Evolutionary conservation across 2,329 filamentous ascomycete genomes (phyloP).

Genomic region (Sphaerulina musiva): DNA sequence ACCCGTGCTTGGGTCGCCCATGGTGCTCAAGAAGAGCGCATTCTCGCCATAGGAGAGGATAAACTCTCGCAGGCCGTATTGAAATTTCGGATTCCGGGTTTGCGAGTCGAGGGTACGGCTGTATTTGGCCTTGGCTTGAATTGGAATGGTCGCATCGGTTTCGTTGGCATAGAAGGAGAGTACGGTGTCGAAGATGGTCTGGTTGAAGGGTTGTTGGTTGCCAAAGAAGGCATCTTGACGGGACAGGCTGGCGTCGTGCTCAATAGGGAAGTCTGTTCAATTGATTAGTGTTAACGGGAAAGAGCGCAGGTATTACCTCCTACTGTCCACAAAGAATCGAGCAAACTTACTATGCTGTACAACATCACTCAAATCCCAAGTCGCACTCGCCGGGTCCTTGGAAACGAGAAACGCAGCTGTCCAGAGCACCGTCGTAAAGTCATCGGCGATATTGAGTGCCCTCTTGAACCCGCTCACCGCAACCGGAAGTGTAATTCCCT

Average conservation of each 20-base stretch:
- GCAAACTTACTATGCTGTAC: not conserved
- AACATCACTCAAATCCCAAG: conserved; percentile 2
- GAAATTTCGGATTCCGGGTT: conserved; percentile 29
- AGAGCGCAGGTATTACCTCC: too few species aligned
- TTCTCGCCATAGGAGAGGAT: conserved; percentile 36
- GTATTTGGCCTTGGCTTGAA: conserved; percentile 29
- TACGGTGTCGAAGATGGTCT: conserved; percentile 30
- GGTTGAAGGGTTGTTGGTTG: conserved; percentile 33
- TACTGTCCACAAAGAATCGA: too few species aligned
- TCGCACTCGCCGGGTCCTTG: conserved; percentile 10
- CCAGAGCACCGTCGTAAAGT: conserved; percentile 23
- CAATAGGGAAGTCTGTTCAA: conserved; percentile 26
- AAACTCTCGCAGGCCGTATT: conserved; percentile 30
- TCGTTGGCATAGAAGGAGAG: conserved; percentile 26
- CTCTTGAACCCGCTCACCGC: conserved; percentile 20
- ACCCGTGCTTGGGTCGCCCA: conserved; percentile 25
- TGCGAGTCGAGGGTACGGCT: conserved; percentile 27
- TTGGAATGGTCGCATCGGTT: conserved; percentile 25
- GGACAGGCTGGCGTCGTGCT: conserved; percentile 33
- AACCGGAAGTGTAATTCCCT: conserved; percentile 21
- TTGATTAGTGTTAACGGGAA: too few species aligned
- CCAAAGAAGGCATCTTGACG: conserved; percentile 30
- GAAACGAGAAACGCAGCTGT: conserved; percentile 21
- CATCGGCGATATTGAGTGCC: conserved; percentile 24
- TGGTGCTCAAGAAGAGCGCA: conserved; percentile 33